Evolutionary conservation across 805 yeast genomes (phyloP).

Genomic region (Yarrowia keelungensis): DNA sequence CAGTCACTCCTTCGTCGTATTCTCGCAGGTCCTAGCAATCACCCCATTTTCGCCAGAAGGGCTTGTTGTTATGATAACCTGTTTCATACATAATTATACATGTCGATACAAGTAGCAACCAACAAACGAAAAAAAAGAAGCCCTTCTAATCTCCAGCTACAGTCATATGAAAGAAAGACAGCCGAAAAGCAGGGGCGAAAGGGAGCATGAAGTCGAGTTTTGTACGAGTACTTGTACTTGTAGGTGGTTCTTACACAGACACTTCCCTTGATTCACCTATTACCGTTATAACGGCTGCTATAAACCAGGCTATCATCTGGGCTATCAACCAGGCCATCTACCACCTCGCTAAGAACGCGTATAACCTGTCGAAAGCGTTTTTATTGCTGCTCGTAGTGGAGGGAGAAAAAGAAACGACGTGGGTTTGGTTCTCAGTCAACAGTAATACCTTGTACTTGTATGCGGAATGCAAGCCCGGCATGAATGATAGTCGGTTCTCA

Average conservation of each 20-base stretch:
- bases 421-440: too few species aligned
- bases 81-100: conserved; percentile 6
- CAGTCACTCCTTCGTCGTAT: too few species aligned
- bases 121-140: background rate
- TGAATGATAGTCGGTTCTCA: background rate
- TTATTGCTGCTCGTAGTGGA: background rate
- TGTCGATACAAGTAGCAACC: background rate
- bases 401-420: conserved; percentile 7
- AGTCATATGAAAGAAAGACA: conserved; percentile 11
- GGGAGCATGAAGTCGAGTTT: too few species aligned
- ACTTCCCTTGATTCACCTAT: too few species aligned
- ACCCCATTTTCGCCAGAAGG: background rate
- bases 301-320: too few species aligned
- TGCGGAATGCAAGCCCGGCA: conserved; percentile 30
- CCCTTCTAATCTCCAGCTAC: background rate
- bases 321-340: too few species aligned
- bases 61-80: conserved; percentile 4
- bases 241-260: too few species aligned
- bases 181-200: conserved; percentile 6
- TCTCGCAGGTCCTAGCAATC: too few species aligned
- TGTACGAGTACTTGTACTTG: too few species aligned
- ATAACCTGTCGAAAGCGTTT: background rate
- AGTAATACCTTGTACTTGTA: too few species aligned
- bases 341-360: background rate
- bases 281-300: too few species aligned